These are phyloP conservation scores for Dictyostelium firmibasis DNA, from an alignment of 78 protist genomes.

Conservation along the genomic window DNA sequence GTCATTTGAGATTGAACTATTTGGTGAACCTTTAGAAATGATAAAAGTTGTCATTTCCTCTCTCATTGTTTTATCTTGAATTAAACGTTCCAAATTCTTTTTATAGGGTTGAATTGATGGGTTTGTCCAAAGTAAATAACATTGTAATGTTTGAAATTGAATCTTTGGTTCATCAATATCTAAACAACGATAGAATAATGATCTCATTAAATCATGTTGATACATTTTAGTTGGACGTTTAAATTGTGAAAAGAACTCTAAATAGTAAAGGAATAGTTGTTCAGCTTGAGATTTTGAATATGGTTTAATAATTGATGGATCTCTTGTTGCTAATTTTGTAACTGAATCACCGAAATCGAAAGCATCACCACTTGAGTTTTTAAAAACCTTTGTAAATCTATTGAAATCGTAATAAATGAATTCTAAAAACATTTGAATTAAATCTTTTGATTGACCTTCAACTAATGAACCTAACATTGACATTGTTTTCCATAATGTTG, in stretches of 20 bases:
- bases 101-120: slow-evolving; percentile 5
- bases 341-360: neutral
- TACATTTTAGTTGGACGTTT: slow-evolving; percentile 23
- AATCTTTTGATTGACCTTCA: slow-evolving; percentile 27
- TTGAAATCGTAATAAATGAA: slow-evolving; percentile 12
- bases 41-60: slow-evolving; percentile 64
- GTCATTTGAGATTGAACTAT: neutral
- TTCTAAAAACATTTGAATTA: slow-evolving; percentile 19
- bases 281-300: slow-evolving; percentile 28
- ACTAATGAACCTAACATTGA: slow-evolving; percentile 10
- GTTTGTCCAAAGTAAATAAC: slow-evolving; percentile 19
- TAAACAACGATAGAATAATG: neutral
- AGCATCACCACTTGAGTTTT: neutral
- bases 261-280: neutral
- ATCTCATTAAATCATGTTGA: neutral
- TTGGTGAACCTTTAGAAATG: slow-evolving; percentile 28
- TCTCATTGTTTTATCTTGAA: slow-evolving; percentile 51
- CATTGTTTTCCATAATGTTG: slow-evolving; percentile 42
- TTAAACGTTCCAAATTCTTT: slow-evolving; percentile 51
- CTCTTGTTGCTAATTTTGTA: neutral
- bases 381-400: neutral
- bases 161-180: slow-evolving; percentile 40
- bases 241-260: slow-evolving; percentile 61
- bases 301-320: neutral
- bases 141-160: slow-evolving; percentile 33